These are phyloP conservation scores for Ogataea glucozyma DNA, from an alignment of 805 yeast species.

Conservation along the genomic window DNA sequence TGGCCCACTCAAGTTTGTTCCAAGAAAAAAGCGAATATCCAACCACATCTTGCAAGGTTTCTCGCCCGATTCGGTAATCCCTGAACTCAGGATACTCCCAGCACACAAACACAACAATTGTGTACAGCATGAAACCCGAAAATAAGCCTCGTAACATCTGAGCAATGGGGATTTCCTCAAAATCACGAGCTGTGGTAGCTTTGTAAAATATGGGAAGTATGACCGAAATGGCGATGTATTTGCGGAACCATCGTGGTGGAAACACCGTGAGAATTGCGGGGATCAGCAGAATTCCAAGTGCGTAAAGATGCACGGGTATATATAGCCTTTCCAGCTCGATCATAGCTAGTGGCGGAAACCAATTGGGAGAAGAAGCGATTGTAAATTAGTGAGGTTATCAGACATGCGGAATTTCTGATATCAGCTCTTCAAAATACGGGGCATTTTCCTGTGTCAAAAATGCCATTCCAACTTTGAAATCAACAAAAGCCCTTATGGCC, in stretches of 20 bases:
- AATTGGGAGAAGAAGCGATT: too few relatives aligned
- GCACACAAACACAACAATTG: not conserved
- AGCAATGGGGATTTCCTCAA: too few relatives aligned
- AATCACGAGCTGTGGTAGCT: too few relatives aligned
- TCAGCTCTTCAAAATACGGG: too few relatives aligned
- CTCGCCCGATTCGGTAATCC: slow-evolving; percentile 6
- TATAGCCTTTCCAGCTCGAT: too few relatives aligned
- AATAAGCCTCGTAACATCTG: not conserved
- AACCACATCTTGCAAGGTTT: slow-evolving; percentile 8
- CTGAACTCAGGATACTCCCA: slow-evolving; percentile 8
- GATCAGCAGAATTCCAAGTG: not conserved
- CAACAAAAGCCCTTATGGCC: slow-evolving; percentile 33
- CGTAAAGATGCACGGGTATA: not conserved
- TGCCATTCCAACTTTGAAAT: too few relatives aligned
- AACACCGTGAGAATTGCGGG: not conserved
- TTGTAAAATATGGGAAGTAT: not conserved
- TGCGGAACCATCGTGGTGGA: not conserved
- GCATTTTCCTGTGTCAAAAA: too few relatives aligned
- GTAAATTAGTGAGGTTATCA: too few relatives aligned
- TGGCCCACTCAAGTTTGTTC: slow-evolving; percentile 13
- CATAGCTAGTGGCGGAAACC: too few relatives aligned
- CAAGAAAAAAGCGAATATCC: slow-evolving; percentile 2
- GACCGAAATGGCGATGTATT: slow-evolving; percentile 1
- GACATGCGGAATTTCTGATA: too few relatives aligned
- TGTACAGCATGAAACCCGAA: not conserved